Evolutionary conservation across 2,329 filamentous ascomycete species (phyloP).

Genomic region (Phialocephala sp.): DNA sequence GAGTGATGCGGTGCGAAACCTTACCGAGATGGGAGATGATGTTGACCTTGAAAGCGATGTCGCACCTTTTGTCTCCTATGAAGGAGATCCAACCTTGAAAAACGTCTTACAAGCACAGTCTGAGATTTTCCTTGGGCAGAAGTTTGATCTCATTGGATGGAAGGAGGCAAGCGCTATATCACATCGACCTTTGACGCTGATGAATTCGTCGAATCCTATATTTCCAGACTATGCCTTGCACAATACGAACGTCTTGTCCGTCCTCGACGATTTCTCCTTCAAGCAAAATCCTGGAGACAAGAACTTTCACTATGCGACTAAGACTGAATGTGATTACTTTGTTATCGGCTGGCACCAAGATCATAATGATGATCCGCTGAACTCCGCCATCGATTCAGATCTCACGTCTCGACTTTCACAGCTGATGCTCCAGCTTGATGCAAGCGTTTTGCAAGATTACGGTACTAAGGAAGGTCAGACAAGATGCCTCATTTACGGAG

Average conservation of each 20-base stretch:
- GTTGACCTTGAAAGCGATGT: slow-evolving; percentile 49
- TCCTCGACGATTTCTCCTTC: slow-evolving; percentile 20
- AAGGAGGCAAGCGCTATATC: neutral
- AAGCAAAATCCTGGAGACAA: slow-evolving; percentile 5
- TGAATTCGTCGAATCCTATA: slow-evolving; percentile 20
- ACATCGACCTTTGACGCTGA: slow-evolving; percentile 8
- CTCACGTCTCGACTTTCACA: neutral
- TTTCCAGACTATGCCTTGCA: slow-evolving; percentile 26
- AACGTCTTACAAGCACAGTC: slow-evolving; percentile 46
- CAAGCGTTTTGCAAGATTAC: neutral
- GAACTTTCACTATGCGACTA: neutral
- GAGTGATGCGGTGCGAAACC: slow-evolving; percentile 43
- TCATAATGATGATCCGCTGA: slow-evolving; percentile 5
- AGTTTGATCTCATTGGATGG: neutral
- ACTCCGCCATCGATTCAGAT: neutral
- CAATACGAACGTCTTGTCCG: slow-evolving; percentile 24
- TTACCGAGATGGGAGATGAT: slow-evolving; percentile 42
- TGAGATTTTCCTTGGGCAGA: slow-evolving; percentile 49
- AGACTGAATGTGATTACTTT: slow-evolving; percentile 17
- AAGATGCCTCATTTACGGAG: slow-evolving; percentile 5
- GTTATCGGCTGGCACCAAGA: slow-evolving; percentile 23
- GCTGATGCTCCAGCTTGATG: slow-evolving; percentile 5
- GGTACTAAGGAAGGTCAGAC: neutral
- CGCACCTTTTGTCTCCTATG: slow-evolving; percentile 45
- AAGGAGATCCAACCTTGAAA: slow-evolving; percentile 17